Percentiles rank a stretch among this genome's conserved stretches.
Evolutionary conservation across 192 early-diverging fungal genomes (phyloP).

Genomic region (Rhizoclosmatium globosum): DNA sequence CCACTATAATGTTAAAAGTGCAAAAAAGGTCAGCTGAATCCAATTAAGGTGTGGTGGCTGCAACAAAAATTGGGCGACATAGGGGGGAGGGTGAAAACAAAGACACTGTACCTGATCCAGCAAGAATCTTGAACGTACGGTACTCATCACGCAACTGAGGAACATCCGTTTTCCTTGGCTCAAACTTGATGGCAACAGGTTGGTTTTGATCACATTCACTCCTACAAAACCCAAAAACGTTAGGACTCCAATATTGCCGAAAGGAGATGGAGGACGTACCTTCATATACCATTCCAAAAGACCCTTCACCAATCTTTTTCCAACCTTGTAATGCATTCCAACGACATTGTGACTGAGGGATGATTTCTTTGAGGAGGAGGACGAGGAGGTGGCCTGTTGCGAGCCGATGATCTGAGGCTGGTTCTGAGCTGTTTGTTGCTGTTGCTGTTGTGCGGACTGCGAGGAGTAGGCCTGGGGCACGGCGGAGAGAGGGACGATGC

Average conservation of each 20-base stretch:
- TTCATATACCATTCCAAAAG: slow-evolving; percentile 98
- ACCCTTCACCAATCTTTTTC: slow-evolving; percentile 97
- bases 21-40: background rate
- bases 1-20: slow-evolving; percentile 53
- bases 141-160: slow-evolving; percentile 97
- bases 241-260: background rate
- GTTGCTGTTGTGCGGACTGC: background rate
- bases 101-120: slow-evolving; percentile 55
- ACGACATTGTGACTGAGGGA: slow-evolving; percentile 72
- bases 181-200: slow-evolving; percentile 97
- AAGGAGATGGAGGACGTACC: slow-evolving; percentile 57
- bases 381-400: background rate
- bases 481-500: slow-evolving; percentile 26
- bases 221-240: slow-evolving; percentile 54
- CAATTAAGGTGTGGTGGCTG: background rate
- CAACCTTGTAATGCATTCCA: slow-evolving; percentile 95
- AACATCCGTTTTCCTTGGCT: slow-evolving; percentile 95
- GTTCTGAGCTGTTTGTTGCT: background rate
- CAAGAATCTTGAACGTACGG: slow-evolving; percentile 92
- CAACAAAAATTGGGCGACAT: background rate
- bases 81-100: background rate
- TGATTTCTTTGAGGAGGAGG: slow-evolving; percentile 4
- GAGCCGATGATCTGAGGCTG: background rate
- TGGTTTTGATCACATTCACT: slow-evolving; percentile 88
- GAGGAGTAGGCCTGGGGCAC: slow-evolving; percentile 10